Evolutionary conservation across 2,329 filamentous ascomycete species (phyloP), one percentile per base, ranked within the genome.

Genomic region (Colletotrichum sp.): DNA sequence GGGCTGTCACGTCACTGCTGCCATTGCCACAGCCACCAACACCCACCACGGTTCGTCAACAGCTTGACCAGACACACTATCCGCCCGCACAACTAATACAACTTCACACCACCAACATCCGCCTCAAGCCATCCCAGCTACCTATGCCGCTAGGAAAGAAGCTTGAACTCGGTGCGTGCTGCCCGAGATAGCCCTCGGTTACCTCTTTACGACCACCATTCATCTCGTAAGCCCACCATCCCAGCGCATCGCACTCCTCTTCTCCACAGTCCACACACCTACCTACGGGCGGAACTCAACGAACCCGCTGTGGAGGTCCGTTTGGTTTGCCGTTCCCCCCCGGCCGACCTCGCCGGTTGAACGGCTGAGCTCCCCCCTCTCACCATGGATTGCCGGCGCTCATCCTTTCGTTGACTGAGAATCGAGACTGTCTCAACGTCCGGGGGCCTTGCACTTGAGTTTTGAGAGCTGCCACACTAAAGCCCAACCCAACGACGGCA

Each of bases 221-320:
- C 62, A 29, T 38, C 47, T 59, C 47, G 27, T 27, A 18, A 62
- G 33, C 29, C 29, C 59, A 64, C 43, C 18, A 34, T 59, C 65
- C 65, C n/a, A 71, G 65, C 71, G 43, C 67, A 51, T 29, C 43
- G 29, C n/a, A 21, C 18, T 38, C 38, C 38, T 36, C 29, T 71
- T 71, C 70, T 61, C 67, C 70, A 65, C 61, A 61, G 67, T 61
- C 61, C 70, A 65, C 54, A 61, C 47, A 71, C 27, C 18, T 47
- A 71, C 13, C 18, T 67, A 38, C 63, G 62, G 68, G 63, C 68
- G 55, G 68, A 66, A 73, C 62, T 58, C 71, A 51, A 63, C 62
- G 62, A 73, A 57, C 62, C 71, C 62, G 71, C 71, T 73, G 68
- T 71, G 71, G 71, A 73, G 68, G 68, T 64, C 71, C 71, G 67